phyloP scores from a whole-genome alignment of 2,329 filamentous ascomycete species.

The Alternaria panax region DNA sequence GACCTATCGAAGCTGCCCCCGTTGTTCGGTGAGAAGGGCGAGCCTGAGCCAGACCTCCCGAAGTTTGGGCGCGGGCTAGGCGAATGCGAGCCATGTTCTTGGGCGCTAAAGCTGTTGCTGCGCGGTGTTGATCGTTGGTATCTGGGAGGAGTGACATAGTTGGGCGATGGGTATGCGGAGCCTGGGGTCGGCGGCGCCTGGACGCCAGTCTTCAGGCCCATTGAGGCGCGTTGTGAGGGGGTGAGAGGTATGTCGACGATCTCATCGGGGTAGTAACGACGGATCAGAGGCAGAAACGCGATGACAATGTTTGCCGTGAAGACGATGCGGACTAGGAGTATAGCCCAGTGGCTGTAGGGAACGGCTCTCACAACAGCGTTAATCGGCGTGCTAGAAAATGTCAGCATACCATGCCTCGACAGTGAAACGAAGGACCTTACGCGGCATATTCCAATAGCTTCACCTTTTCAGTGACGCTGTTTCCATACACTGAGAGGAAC shows the following conservation, averaged over 20 bases:
- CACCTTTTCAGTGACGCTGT: constrained; percentile 28
- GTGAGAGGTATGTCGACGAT: constrained; percentile 90
- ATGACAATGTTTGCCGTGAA: constrained; percentile 68
- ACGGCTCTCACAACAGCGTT: constrained; percentile 47
- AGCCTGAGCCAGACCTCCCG: constrained; percentile 36
- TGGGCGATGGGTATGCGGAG: constrained; percentile 56
- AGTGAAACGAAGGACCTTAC: constrained; percentile 21
- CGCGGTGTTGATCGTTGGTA: constrained; percentile 79
- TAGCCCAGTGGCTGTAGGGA: constrained; percentile 47
- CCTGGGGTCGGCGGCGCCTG: constrained; percentile 67
- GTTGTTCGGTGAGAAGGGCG: constrained; percentile 62
- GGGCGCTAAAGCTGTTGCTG: constrained; percentile 64
- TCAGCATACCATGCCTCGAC: constrained; percentile 16
- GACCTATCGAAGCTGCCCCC: constrained; percentile 69
- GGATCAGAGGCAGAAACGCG: constrained; percentile 75
- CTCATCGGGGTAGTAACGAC: constrained; percentile 68
- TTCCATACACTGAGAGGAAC: constrained; percentile 54
- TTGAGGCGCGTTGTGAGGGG: constrained; percentile 81
- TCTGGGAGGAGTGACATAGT: constrained; percentile 84
- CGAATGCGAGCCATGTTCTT: constrained; percentile 56
- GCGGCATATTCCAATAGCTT: constrained; percentile 30
- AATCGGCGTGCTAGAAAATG: constrained; percentile 43
- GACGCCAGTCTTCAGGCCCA: constrained; percentile 77
- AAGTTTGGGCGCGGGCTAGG: constrained; percentile 59
- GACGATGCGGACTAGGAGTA: constrained; percentile 63